phyloP scores from a whole-genome alignment of 257 asterid genomes.

The Lantana camara region DNA sequence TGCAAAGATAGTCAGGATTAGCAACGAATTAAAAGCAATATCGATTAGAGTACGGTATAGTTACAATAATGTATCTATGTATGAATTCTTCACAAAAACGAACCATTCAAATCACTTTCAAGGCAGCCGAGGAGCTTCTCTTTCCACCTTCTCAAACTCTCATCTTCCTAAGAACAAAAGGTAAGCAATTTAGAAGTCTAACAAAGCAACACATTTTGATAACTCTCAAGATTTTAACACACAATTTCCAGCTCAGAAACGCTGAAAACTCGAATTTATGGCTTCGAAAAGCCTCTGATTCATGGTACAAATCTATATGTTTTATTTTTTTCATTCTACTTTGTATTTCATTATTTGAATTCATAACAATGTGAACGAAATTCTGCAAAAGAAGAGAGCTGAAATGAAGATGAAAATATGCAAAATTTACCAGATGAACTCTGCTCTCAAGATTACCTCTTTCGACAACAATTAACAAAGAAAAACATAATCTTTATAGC shows the following conservation, averaged over 20 bases:
- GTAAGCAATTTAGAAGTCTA: not conserved
- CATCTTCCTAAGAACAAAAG: constrained; percentile 57
- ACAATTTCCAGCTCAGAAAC: too few relatives aligned
- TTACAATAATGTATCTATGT: not conserved
- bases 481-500: not conserved
- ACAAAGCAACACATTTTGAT: not conserved
- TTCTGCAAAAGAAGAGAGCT: too few relatives aligned
- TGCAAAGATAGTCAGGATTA: constrained; percentile 24
- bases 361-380: too few relatives aligned
- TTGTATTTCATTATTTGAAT: too few relatives aligned
- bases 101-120: constrained; percentile 72
- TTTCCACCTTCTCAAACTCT: constrained; percentile 82
- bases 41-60: not conserved
- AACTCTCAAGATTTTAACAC: not conserved
- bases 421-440: too few relatives aligned
- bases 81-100: constrained; percentile 17
- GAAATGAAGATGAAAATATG: too few relatives aligned
- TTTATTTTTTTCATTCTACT: too few relatives aligned
- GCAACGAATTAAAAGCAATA: not conserved
- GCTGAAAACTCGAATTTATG: too few relatives aligned
- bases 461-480: not conserved
- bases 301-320: too few relatives aligned
- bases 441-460: not conserved
- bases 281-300: too few relatives aligned
- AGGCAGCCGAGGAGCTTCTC: constrained; percentile 83